A percentile compares a stretch with the other conserved stretches of the same genome.
phyloP scores from a whole-genome alignment of 176 grass and related monocot genomes.

The Oryza longistaminata region DNA sequence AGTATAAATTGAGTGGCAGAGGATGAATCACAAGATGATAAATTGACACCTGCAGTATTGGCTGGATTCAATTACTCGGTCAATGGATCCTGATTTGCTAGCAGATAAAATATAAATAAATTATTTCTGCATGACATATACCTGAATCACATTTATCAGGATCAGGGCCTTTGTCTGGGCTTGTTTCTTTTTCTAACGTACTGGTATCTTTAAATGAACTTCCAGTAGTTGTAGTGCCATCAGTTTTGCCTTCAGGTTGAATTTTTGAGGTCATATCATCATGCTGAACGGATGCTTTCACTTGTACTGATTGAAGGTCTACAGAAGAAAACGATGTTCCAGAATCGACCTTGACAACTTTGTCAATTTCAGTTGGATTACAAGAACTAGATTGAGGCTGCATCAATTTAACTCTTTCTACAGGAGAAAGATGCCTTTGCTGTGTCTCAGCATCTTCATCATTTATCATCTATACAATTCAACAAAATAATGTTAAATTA shows the following conservation, averaged over 20 bases:
- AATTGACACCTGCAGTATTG: conserved; percentile 43
- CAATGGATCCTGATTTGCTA: neutral
- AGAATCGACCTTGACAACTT: conserved; percentile 48
- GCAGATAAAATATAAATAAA: conserved; percentile 7
- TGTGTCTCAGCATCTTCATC: conserved; percentile 63
- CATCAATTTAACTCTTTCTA: conserved; percentile 37
- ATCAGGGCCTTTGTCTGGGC: conserved; percentile 5
- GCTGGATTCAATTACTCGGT: conserved; percentile 28
- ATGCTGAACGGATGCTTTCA: conserved; percentile 24
- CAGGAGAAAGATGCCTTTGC: conserved; percentile 52
- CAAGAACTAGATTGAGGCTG: conserved; percentile 30
- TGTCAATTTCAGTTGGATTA: conserved; percentile 49
- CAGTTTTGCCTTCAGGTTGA: conserved; percentile 18
- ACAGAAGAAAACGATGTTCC: conserved; percentile 45
- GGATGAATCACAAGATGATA: conserved; percentile 22
- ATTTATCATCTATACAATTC: conserved; percentile 58
- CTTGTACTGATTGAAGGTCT: conserved; percentile 28
- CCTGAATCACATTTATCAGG: conserved; percentile 54
- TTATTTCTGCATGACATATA: conserved; percentile 35
- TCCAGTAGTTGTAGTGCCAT: conserved; percentile 36
- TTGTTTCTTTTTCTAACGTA: conserved; percentile 32
- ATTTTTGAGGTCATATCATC: conserved; percentile 33
- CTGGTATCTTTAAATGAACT: conserved; percentile 44
- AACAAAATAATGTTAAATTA: conserved; percentile 30
- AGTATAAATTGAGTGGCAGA: conserved; percentile 29